Conservation (phyloP, 1,284 basidiomycete genomes). For the Tylopilus microsporus region DNA sequence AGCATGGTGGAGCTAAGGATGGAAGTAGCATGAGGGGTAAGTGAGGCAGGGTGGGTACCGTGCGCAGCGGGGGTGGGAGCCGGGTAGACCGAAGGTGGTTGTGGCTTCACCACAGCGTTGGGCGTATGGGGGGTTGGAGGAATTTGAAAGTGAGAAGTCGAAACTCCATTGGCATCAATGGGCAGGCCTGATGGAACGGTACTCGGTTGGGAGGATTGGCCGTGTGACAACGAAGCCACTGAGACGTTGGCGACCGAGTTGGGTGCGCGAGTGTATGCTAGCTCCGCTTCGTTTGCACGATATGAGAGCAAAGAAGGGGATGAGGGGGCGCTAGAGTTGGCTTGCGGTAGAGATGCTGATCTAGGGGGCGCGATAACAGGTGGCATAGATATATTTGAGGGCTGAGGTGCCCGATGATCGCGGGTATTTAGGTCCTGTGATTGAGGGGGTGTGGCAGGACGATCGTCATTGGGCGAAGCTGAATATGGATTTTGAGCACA, state of each 20-base stretch:
- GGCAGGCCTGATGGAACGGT: neutral
- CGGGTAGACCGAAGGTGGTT: neutral
- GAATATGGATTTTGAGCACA: constrained; percentile 24
- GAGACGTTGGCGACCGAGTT: neutral
- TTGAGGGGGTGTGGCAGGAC: constrained; percentile 34
- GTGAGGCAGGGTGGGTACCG: constrained; percentile 12
- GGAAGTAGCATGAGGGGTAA: constrained; percentile 27
- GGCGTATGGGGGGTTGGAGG: constrained; percentile 2
- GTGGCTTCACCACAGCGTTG: constrained; percentile 8
- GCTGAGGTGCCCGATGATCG: constrained; percentile 28
- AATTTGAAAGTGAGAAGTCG: constrained; percentile 8
- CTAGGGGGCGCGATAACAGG: constrained; percentile 44
- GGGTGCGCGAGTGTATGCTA: neutral
- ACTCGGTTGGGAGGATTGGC: constrained; percentile 14
- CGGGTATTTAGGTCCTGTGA: constrained; percentile 36
- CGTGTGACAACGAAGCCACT: constrained; percentile 3
- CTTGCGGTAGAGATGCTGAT: constrained; percentile 31
- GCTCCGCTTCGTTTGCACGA: constrained; percentile 15
- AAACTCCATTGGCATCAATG: constrained; percentile 1
- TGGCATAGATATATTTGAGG: constrained; percentile 21
- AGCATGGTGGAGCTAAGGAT: constrained; percentile 22
- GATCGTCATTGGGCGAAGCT: constrained; percentile 22
- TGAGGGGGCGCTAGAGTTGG: constrained; percentile 22
- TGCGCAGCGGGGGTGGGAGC: neutral
- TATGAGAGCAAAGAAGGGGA: constrained; percentile 14